phyloP scores from a whole-genome alignment of 345 rosid genomes.

The Acer saccharum region DNA sequence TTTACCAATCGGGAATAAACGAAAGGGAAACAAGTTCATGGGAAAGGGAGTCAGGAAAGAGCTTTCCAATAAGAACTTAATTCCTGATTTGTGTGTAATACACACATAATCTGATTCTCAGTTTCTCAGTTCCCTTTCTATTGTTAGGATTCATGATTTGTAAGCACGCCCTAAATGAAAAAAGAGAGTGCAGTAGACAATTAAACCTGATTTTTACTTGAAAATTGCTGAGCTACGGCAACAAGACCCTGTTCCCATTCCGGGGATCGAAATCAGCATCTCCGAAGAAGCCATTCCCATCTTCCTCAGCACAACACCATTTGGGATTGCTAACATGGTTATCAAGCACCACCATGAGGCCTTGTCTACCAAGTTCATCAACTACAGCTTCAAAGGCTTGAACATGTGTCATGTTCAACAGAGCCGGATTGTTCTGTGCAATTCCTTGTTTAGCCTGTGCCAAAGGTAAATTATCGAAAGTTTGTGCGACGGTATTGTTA shows the following conservation, averaged over 20 bases:
- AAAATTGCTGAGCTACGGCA: slow-evolving; percentile 31
- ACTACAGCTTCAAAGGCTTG: slow-evolving; percentile 33
- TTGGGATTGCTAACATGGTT: slow-evolving; percentile 50
- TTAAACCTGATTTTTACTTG: slow-evolving; percentile 18
- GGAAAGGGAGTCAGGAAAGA: too few species aligned
- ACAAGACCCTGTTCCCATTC: slow-evolving; percentile 42
- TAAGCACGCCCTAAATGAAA: too few species aligned
- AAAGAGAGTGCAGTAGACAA: background rate
- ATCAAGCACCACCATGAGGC: slow-evolving; percentile 47
- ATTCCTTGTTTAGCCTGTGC: slow-evolving; percentile 23
- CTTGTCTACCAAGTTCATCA: slow-evolving; percentile 28
- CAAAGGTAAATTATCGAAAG: slow-evolving; percentile 24
- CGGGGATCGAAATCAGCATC: slow-evolving; percentile 41
- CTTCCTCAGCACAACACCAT: slow-evolving; percentile 48
- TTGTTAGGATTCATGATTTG: too few species aligned
- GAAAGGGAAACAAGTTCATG: too few species aligned
- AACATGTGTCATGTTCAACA: slow-evolving; percentile 23
- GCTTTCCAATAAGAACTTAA: too few species aligned
- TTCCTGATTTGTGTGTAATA: too few species aligned
- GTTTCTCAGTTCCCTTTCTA: too few species aligned
- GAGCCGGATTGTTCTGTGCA: slow-evolving; percentile 28
- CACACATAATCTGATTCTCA: too few species aligned
- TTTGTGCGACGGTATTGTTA: background rate
- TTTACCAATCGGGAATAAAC: too few species aligned
- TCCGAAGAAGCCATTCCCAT: slow-evolving; percentile 55